Evolutionary conservation across 2,329 filamentous ascomycete species (phyloP).

Genomic region (Fusarium sacchari): DNA sequence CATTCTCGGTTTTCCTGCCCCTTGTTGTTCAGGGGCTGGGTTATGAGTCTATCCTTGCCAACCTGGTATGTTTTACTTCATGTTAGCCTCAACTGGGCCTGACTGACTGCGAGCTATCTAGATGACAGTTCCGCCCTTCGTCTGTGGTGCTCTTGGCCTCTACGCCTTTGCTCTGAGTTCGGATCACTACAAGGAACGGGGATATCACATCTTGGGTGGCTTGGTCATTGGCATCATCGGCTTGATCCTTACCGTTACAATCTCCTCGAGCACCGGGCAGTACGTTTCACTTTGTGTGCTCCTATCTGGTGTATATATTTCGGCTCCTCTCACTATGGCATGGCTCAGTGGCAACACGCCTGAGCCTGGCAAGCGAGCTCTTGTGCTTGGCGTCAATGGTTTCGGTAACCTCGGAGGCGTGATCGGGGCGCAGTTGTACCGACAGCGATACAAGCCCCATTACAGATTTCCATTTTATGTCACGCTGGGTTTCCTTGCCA

Average conservation of each 20-base stretch:
- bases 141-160: conserved; percentile 43
- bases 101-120: conserved; percentile 8
- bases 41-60: conserved; percentile 43
- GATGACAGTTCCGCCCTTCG: conserved; percentile 44
- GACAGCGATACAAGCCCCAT: conserved; percentile 34
- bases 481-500: conserved; percentile 37
- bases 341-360: conserved; percentile 45
- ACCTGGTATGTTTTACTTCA: conserved; percentile 30
- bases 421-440: conserved; percentile 41
- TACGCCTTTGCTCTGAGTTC: conserved; percentile 43
- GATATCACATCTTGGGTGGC: conserved; percentile 41
- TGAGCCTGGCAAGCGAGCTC: conserved; percentile 43
- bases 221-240: conserved; percentile 38
- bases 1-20: conserved; percentile 43
- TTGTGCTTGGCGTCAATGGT: conserved; percentile 44
- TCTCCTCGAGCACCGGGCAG: conserved; percentile 34
- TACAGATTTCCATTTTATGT: conserved; percentile 43
- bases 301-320: conserved; percentile 41
- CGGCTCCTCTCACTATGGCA: conserved; percentile 42
- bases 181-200: conserved; percentile 40
- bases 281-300: conserved; percentile 42
- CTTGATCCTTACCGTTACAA: conserved; percentile 39
- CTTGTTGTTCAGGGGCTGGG: conserved; percentile 42
- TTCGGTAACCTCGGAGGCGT: conserved; percentile 44
- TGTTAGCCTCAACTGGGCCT: too few relatives aligned